phyloP scores from a whole-genome alignment of 1,284 basidiomycete species.

The Trichosporon asahii region DNA sequence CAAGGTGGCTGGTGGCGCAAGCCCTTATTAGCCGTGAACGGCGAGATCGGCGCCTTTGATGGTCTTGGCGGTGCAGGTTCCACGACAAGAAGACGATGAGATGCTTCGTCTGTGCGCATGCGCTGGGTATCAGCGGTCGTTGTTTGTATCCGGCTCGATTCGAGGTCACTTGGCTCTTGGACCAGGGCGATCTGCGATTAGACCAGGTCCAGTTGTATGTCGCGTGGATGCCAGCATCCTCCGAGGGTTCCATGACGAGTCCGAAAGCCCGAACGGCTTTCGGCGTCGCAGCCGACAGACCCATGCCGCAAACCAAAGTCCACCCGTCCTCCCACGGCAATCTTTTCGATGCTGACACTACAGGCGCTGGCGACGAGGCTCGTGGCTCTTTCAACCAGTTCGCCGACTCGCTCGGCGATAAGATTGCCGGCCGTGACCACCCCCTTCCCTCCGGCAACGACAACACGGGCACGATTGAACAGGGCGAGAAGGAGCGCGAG shows the following conservation, averaged over 20 bases:
- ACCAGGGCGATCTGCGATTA: neutral
- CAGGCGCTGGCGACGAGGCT: slow-evolving; percentile 1
- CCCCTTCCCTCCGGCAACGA: neutral
- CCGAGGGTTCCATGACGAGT: neutral
- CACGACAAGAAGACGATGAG: no score
- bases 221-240: neutral
- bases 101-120: neutral
- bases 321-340: neutral
- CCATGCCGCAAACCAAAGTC: neutral
- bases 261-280: neutral
- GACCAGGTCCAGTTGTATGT: neutral
- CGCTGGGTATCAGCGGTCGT: neutral
- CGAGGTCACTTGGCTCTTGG: neutral
- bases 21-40: neutral
- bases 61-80: neutral
- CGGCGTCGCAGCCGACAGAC: neutral
- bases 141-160: neutral
- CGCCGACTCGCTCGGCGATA: slow-evolving; percentile 6
- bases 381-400: slow-evolving; percentile 9
- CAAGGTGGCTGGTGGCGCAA: neutral
- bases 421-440: neutral
- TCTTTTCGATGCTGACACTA: neutral
- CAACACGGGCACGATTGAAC: neutral
- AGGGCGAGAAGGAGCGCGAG: neutral
- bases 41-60: neutral